Evolutionary conservation across 345 rosid species (phyloP), one percentile per base, ranked within the genome.

Genomic region (Theobroma cacao): DNA sequence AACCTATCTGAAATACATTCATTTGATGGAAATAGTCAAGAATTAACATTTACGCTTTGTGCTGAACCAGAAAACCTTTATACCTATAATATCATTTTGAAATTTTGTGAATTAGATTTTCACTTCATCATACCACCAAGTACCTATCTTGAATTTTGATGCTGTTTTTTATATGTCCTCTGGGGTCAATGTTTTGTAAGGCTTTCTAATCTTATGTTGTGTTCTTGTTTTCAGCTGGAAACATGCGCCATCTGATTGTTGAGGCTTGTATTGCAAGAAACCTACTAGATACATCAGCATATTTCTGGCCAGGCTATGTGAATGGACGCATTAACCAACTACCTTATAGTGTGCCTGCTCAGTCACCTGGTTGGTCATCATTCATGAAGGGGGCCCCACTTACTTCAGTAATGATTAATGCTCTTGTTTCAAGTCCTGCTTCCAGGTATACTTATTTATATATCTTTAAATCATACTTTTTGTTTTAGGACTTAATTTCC

Each of bases 191-290:
- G 22, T 30, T 7, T 56, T 55, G 7, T 47, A 40, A 76, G 71
- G 65, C 30, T 70, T 70, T 43, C 72, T 77, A 50, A 79, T 79
- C 28, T 36, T 65, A 55, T 66, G 34, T 63, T 53, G 62, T 47
- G 61, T 28, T 88, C 31, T 79, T 80, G 69, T 74, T 14, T 85
- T 82, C 90, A 96, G 99, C 91, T 86, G 99, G 99, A 84, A 92
- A 96, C 89, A 84, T 96, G 98, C 92, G 94, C 50, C 99, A 96
- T 83, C 87, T 96, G 85, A 94, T 96, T 81, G 94, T 96, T 56
- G 98, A 96, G 91, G 97, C 98, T 76, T 92, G 97, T 85, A 91
- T 94, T 58, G 90, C 98, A 18, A 91, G 99, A 87, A 89, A 90
- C 84, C 52, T 96, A 75, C 83, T 96, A 81, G 98, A 96, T 81